phyloP scores from a whole-genome alignment of 495 filamentous ascomycete genomes.

The Aspergillus bridgeri region DNA sequence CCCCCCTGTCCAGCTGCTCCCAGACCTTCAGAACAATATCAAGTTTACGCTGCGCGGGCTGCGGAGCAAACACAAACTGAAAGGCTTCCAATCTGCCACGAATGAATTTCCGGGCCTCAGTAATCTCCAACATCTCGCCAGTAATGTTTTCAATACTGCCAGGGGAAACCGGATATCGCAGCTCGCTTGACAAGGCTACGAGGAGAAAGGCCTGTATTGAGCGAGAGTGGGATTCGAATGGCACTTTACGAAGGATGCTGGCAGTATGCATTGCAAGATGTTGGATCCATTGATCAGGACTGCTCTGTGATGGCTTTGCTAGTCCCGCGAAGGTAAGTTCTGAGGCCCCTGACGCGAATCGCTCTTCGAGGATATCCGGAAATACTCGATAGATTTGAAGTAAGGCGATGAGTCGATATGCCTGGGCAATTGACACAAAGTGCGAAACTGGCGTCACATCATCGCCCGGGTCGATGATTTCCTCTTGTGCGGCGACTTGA shows the following conservation, averaged over 20 bases:
- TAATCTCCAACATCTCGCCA: neutral
- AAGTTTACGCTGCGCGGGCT: slow-evolving; percentile 1
- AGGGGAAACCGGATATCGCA: neutral
- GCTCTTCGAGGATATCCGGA: neutral
- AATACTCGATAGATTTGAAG: slow-evolving; percentile 3
- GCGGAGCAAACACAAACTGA: slow-evolving; percentile 2
- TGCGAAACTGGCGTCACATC: neutral
- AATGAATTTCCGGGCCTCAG: neutral
- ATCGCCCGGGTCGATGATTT: neutral
- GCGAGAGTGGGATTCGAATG: slow-evolving; percentile 1
- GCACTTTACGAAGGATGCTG: neutral
- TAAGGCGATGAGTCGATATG: neutral
- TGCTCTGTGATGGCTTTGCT: neutral
- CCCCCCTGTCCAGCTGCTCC: neutral
- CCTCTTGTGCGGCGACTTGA: neutral
- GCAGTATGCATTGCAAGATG: neutral
- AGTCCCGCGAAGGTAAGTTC: neutral
- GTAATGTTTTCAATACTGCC: neutral
- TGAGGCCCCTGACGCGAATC: neutral
- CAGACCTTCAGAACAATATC: neutral
- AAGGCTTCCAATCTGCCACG: neutral
- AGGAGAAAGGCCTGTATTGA: slow-evolving; percentile 3
- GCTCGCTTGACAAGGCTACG: slow-evolving; percentile 1
- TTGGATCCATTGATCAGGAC: neutral
- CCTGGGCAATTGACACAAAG: neutral